Base-by-base conservation (phyloP, 2,329 filamentous ascomycete species). In the Stagonosporopsis cucurbitacearum region DNA sequence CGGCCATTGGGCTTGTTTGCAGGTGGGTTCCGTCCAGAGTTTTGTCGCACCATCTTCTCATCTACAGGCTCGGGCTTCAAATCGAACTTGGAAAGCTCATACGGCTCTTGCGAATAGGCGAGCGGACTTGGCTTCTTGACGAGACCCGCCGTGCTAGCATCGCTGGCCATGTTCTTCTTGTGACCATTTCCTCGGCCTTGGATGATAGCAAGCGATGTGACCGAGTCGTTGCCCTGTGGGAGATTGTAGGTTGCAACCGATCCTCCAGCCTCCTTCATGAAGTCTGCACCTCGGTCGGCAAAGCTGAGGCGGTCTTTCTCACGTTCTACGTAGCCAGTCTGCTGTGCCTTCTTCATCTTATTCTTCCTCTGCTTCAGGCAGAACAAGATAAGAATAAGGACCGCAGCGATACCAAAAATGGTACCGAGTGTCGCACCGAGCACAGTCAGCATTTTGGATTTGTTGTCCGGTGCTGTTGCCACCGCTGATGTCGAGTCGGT, bases 401-500 rank as follows among this genome's bases (percentile, higher is more conserved):
- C 71, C 0, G 86, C 77, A 19, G 89, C 86, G 48, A 92, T 79
- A 17, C 90, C 92, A 48, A 90, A 84, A 20, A 96, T 86, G n/a
- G 88, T 87, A 12, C 93, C 92, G 1, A 98, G 82, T 0, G 90
- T 90, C 46, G 91, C 90, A 30, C 91, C 93, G 1, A 97, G 82
- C 25, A 96, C 88, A 7, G 86, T 78, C 50, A 82, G 63, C 69
- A 76, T 86, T 63, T 75, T 82, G 79, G 71, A 67, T 61, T 81
- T 76, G 59, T 72, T 75, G 55, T 72, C 72, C 26, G 67, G 72
- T 57, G 70, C 49, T 43, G 53, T 64, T 37, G 53, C 65, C 41
- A 59, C 61, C 48, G 64, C 64, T 36, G 70, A 72, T 25, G 70
- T 72, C 35, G 77, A 74, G 22, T 72, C 69, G 26, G 75, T 74